These are phyloP conservation scores for Terfezia boudieri DNA, from an alignment of 495 filamentous ascomycete species.

Conservation along the genomic window DNA sequence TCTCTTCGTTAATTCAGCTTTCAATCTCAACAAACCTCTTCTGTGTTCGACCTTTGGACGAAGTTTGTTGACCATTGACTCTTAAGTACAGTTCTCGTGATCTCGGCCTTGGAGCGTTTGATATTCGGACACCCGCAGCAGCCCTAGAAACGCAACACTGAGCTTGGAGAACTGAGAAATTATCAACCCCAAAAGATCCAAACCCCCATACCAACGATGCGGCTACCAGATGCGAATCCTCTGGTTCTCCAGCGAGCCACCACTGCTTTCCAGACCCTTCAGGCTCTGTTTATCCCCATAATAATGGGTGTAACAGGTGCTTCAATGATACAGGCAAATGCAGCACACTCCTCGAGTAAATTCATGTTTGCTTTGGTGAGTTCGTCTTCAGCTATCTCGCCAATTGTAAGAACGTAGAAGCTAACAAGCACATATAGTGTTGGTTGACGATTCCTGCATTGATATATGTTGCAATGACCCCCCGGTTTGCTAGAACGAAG, in stretches of 20 bases:
- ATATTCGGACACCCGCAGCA: too few species aligned
- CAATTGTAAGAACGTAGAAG: too few species aligned
- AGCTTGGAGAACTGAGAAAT: too few species aligned
- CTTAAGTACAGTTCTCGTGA: too few species aligned
- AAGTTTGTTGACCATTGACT: too few species aligned
- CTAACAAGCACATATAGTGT: slow-evolving; percentile 31
- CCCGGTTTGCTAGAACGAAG: slow-evolving; percentile 59
- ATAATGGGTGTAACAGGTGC: slow-evolving; percentile 14
- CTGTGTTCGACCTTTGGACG: too few species aligned
- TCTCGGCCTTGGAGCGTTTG: too few species aligned
- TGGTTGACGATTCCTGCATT: slow-evolving; percentile 65
- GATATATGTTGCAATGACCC: slow-evolving; percentile 63
- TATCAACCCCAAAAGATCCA: too few species aligned
- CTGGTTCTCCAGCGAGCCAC: slow-evolving; percentile 7
- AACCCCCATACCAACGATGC: slow-evolving; percentile 5
- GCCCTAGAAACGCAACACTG: too few species aligned
- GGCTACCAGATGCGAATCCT: slow-evolving; percentile 5
- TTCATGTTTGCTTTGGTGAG: slow-evolving; percentile 18
- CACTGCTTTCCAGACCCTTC: slow-evolving; percentile 9
- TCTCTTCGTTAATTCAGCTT: too few species aligned
- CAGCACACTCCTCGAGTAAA: slow-evolving; percentile 9
- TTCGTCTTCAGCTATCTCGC: not conserved
- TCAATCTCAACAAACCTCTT: too few species aligned
- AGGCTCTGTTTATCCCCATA: slow-evolving; percentile 14
- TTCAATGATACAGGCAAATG: slow-evolving; percentile 8